phyloP scores from a whole-genome alignment of 495 filamentous ascomycete genomes.

The Entonaema liquescens region DNA sequence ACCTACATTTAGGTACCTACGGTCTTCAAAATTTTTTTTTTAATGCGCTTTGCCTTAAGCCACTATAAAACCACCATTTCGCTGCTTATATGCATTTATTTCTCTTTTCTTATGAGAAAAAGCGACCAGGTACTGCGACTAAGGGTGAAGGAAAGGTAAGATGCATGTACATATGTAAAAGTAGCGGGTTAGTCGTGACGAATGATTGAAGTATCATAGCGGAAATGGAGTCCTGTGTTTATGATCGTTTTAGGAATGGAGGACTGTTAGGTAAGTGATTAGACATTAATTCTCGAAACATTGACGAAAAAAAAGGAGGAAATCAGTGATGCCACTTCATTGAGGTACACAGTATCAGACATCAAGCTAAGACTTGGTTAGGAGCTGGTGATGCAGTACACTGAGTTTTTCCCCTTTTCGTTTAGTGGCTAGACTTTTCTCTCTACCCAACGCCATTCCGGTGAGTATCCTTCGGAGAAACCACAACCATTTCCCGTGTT shows the following conservation, averaged over 20 bases:
- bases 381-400: constrained; percentile 21
- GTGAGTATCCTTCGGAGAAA: constrained; percentile 28
- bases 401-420: constrained; percentile 21
- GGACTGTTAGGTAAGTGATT: constrained; percentile 12
- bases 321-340: constrained; percentile 13
- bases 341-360: constrained; percentile 36
- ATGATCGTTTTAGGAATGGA: constrained; percentile 31
- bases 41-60: too few relatives aligned
- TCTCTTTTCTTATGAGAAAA: constrained; percentile 11
- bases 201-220: constrained; percentile 11
- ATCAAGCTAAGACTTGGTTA: constrained; percentile 20
- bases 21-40: too few relatives aligned
- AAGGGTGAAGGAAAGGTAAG: constrained; percentile 21
- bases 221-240: constrained; percentile 18
- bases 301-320: constrained; percentile 24
- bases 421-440: constrained; percentile 8
- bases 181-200: background rate
- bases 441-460: constrained; percentile 5
- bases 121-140: too few relatives aligned
- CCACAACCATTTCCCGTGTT: constrained; percentile 18
- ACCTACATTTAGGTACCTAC: too few relatives aligned
- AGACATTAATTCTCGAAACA: constrained; percentile 20
- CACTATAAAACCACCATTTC: too few relatives aligned
- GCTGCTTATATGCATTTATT: background rate
- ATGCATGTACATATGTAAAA: background rate